Conservation (phyloP, 495 filamentous ascomycete genomes). For the Penicillium simplicissimum region DNA sequence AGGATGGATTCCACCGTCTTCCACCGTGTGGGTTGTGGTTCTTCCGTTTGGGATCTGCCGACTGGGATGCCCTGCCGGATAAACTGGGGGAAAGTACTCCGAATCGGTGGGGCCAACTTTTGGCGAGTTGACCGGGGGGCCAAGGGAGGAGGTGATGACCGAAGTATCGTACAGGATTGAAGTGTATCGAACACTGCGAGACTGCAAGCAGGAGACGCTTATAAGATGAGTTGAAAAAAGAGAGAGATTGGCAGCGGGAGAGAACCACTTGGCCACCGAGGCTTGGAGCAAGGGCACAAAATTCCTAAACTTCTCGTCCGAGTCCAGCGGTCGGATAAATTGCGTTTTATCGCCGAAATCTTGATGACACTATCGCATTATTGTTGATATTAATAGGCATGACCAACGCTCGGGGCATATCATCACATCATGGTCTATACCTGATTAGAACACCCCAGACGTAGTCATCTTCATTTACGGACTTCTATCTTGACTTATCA, state of each 20-base stretch:
- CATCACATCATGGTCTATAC: background rate
- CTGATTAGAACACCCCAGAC: too few relatives aligned
- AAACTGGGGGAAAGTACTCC: constrained; percentile 7
- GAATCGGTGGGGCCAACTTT: constrained; percentile 5
- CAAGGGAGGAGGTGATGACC: background rate
- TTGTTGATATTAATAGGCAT: background rate
- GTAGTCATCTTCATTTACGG: too few relatives aligned
- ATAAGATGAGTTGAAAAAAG: background rate
- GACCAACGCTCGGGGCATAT: background rate
- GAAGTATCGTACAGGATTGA: background rate
- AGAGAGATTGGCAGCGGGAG: background rate
- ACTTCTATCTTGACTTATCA: too few relatives aligned
- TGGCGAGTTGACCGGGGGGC: background rate
- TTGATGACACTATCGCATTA: background rate
- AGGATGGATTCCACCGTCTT: constrained; percentile 19
- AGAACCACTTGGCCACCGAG: background rate
- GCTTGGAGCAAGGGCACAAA: background rate
- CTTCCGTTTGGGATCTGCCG: constrained; percentile 3
- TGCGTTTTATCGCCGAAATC: constrained; percentile 1
- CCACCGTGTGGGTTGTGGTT: constrained; percentile 16
- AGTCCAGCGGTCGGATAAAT: background rate
- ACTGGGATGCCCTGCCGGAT: constrained; percentile 8
- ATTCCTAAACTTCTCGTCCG: background rate
- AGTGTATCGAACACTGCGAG: too few relatives aligned
- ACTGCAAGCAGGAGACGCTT: too few relatives aligned